phyloP scores from a whole-genome alignment of 2,329 filamentous ascomycete species.

The Tolypocladium cylindrosporum region DNA sequence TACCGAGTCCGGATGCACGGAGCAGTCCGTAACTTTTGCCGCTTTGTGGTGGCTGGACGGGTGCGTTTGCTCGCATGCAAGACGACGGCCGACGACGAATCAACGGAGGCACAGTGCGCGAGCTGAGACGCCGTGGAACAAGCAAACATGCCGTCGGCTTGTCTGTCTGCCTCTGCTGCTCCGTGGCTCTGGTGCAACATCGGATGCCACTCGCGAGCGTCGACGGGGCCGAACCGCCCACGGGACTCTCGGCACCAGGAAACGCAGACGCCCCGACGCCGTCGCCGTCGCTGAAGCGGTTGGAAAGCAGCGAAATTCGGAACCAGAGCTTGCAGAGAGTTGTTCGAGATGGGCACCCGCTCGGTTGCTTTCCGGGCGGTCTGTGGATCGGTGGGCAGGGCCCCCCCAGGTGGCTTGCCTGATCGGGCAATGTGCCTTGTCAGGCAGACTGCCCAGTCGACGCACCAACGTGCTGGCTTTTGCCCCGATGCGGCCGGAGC shows the following conservation, averaged over 20 bases:
- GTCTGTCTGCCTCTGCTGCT: no score
- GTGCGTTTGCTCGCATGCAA: no score
- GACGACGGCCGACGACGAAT: no score
- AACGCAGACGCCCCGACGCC: neutral
- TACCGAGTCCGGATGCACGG: no score
- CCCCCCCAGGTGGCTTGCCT: neutral
- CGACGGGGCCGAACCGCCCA: neutral
- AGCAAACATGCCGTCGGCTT: neutral
- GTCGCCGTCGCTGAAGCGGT: neutral
- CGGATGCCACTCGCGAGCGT: neutral
- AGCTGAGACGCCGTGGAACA: neutral
- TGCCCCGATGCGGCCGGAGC: neutral
- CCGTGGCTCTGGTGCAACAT: neutral
- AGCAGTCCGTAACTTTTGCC: neutral
- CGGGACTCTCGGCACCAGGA: neutral
- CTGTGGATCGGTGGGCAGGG: neutral
- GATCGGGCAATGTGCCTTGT: slow-evolving; percentile 4
- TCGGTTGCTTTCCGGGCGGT: slow-evolving; percentile 1
- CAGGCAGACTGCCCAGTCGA: slow-evolving; percentile 2
- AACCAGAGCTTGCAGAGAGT: no score
- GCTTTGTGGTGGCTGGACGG: no score
- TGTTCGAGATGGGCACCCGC: neutral
- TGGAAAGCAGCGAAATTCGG: neutral
- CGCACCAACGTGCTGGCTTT: neutral
- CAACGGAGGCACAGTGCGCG: neutral